These are phyloP conservation scores for Toxicodendron radicans DNA, from an alignment of 345 rosid species.

Conservation along the genomic window DNA sequence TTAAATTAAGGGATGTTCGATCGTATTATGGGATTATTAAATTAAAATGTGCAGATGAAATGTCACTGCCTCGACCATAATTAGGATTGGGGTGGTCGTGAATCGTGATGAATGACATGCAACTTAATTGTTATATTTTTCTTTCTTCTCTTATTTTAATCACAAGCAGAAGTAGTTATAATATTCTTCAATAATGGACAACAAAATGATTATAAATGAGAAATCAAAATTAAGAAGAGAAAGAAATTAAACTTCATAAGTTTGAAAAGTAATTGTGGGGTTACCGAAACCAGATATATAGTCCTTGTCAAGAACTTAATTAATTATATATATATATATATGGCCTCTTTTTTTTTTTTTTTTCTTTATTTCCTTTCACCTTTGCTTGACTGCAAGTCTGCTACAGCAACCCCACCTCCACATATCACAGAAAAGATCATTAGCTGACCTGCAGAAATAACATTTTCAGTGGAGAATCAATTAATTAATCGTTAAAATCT, in stretches of 20 bases:
- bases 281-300: slow-evolving; percentile 13
- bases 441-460: background rate
- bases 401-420: slow-evolving; percentile 23
- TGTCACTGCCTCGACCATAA: slow-evolving; percentile 24
- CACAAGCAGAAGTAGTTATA: background rate
- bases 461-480: slow-evolving; percentile 5
- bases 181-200: too few species aligned
- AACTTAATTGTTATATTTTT: background rate
- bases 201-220: background rate
- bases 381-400: background rate
- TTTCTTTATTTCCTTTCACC: background rate
- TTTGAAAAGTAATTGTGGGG: background rate
- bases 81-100: background rate
- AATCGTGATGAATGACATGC: background rate
- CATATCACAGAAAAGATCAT: slow-evolving; percentile 14
- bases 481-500: background rate
- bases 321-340: background rate
- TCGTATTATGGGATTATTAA: slow-evolving; percentile 12
- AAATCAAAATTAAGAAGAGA: background rate
- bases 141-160: background rate
- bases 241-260: too few species aligned
- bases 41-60: slow-evolving; percentile 19
- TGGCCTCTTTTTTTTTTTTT: background rate
- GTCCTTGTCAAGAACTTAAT: background rate
- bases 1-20: slow-evolving; percentile 7